These are phyloP conservation scores for Solanum clarkiae DNA, from an alignment of 257 asterid genomes.

Conservation along the genomic window DNA sequence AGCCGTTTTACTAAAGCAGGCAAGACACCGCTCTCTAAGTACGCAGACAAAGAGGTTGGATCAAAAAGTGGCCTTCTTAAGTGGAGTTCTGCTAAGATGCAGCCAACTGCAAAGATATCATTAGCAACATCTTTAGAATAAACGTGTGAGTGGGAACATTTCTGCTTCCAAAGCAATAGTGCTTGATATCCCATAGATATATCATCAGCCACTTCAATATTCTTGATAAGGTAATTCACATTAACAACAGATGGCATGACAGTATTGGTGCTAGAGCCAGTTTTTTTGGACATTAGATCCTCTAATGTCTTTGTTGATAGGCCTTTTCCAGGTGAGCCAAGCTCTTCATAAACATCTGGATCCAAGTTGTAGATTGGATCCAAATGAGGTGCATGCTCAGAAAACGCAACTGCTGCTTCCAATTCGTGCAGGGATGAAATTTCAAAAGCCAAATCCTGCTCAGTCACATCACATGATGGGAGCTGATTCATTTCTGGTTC, in stretches of 20 bases:
- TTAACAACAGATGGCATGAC: constrained; percentile 25
- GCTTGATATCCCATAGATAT: constrained; percentile 66
- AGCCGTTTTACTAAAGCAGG: constrained; percentile 63
- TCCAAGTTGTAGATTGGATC: constrained; percentile 39
- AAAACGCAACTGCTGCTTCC: constrained; percentile 65
- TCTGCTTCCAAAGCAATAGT: constrained; percentile 61
- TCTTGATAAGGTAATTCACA: constrained; percentile 48
- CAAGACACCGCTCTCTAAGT: constrained; percentile 50
- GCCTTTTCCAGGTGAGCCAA: constrained; percentile 21
- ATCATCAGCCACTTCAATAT: constrained; percentile 55
- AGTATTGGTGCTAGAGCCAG: constrained; percentile 7
- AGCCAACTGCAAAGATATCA: constrained; percentile 87
- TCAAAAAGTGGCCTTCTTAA: constrained; percentile 76
- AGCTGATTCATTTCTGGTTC: constrained; percentile 1
- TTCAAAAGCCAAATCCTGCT: constrained; percentile 15
- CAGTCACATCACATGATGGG: constrained; percentile 9
- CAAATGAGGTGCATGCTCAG: constrained; percentile 66
- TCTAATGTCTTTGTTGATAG: constrained; percentile 15
- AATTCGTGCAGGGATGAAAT: constrained; percentile 32
- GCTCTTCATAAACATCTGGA: constrained; percentile 18
- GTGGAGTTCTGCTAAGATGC: constrained; percentile 86
- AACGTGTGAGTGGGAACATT: constrained; percentile 17
- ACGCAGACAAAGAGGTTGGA: constrained; percentile 35
- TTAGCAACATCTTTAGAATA: constrained; percentile 43
- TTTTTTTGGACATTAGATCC: constrained; percentile 13